Percentiles rank a stretch among this genome's conserved stretches.
phyloP scores from a whole-genome alignment of 2,329 filamentous ascomycete genomes.

The Alternaria panax region DNA sequence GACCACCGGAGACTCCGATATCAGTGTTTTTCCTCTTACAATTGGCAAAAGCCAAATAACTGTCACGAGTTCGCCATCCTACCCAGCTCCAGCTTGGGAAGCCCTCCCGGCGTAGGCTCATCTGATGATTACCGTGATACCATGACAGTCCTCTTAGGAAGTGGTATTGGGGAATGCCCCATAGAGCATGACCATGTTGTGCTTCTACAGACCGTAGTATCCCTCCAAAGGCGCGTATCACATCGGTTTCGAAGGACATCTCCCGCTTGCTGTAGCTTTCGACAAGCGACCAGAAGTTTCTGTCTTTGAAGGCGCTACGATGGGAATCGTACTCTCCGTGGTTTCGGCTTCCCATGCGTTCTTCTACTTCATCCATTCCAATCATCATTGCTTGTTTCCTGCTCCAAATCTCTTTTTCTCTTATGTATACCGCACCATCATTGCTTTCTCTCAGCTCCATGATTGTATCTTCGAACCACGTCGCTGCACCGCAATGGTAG shows the following conservation, averaged over 20 bases:
- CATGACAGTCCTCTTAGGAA: constrained; percentile 2
- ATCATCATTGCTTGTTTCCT: no score
- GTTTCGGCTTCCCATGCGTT: no score
- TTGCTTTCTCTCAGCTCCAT: not conserved
- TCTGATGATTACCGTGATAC: not conserved
- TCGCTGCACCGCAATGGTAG: not conserved
- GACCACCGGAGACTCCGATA: not conserved
- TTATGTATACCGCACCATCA: not conserved
- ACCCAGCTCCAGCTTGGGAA: constrained; percentile 20
- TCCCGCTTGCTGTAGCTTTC: constrained; percentile 7
- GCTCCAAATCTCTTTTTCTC: no score
- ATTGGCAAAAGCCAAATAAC: not conserved
- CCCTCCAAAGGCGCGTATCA: constrained; percentile 9
- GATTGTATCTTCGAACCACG: not conserved
- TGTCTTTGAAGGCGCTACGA: not conserved
- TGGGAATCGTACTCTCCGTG: not conserved
- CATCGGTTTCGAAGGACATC: constrained; percentile 10
- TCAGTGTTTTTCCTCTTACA: not conserved
- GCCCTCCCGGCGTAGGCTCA: not conserved
- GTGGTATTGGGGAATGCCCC: constrained; percentile 4
- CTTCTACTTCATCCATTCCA: no score
- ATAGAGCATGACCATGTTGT: not conserved
- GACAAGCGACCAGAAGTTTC: not conserved
- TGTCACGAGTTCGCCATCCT: constrained; percentile 4
- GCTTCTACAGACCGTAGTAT: constrained; percentile 7